phyloP scores from a whole-genome alignment of 2,329 filamentous ascomycete genomes.

The Ceratocystis cacaofunesta region DNA sequence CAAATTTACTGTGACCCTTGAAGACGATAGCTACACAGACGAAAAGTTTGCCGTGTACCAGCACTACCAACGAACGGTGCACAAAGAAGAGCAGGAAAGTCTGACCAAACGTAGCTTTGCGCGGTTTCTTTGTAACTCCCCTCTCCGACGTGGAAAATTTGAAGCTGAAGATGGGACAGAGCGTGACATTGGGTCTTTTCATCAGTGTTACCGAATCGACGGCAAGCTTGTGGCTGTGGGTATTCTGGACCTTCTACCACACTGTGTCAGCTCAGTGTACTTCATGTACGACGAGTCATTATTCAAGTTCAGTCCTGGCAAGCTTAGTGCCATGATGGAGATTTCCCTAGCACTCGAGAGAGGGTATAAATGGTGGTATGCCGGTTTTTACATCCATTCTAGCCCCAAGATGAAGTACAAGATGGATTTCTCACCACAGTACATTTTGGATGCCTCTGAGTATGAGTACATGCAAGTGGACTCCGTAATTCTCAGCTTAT shows the following conservation, averaged over 20 bases:
- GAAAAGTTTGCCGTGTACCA: constrained; percentile 62
- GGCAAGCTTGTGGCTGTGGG: constrained; percentile 61
- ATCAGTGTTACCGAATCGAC: constrained; percentile 70
- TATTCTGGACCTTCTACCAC: constrained; percentile 60
- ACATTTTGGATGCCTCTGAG: constrained; percentile 54
- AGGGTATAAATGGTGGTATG: constrained; percentile 65
- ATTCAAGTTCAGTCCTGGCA: constrained; percentile 54
- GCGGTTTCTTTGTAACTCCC: constrained; percentile 60
- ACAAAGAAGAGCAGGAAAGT: constrained; percentile 44
- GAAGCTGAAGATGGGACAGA: constrained; percentile 34
- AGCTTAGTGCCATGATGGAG: constrained; percentile 60
- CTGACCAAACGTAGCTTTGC: constrained; percentile 38
- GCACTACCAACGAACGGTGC: constrained; percentile 61
- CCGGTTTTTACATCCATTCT: constrained; percentile 65
- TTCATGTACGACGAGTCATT: constrained; percentile 69
- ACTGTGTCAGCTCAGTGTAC: constrained; percentile 69
- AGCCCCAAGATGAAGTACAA: constrained; percentile 80
- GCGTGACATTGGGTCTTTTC: constrained; percentile 53
- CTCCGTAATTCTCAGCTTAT: constrained; percentile 19
- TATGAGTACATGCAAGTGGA: constrained; percentile 48
- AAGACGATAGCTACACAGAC: constrained; percentile 53
- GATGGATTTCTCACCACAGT: constrained; percentile 60
- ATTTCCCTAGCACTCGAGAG: constrained; percentile 53
- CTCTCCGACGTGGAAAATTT: constrained; percentile 36
- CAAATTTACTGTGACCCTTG: constrained; percentile 52